Evolutionary conservation across 1,284 basidiomycete species (phyloP).

Genomic region (Cryptococcus floricola): DNA sequence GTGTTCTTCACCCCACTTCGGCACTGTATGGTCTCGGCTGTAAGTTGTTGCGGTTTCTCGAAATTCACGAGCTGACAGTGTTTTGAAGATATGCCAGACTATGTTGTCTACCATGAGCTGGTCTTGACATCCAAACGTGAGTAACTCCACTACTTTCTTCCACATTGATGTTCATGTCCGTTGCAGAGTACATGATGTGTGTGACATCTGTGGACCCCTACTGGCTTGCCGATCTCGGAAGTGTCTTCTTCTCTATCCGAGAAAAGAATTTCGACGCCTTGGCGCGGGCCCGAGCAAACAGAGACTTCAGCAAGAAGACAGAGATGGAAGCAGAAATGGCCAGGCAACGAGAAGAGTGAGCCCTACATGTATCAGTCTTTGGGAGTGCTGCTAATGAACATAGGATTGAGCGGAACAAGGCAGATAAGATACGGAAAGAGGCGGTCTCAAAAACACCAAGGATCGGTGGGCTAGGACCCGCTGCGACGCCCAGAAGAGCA

Average conservation of each 20-base stretch:
- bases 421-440: slow-evolving; percentile 62
- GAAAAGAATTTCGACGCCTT: slow-evolving; percentile 89
- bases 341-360: slow-evolving; percentile 76
- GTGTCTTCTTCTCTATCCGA: slow-evolving; percentile 90
- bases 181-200: slow-evolving; percentile 83
- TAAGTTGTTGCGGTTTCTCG: slow-evolving; percentile 50
- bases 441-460: slow-evolving; percentile 61
- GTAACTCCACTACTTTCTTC: slow-evolving; percentile 1
- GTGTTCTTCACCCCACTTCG: slow-evolving; percentile 82
- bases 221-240: slow-evolving; percentile 90
- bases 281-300: slow-evolving; percentile 65
- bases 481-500: slow-evolving; percentile 64
- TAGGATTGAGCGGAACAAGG: slow-evolving; percentile 51
- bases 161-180: slow-evolving; percentile 2
- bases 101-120: slow-evolving; percentile 94
- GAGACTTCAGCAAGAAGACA: slow-evolving; percentile 82
- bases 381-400: not conserved
- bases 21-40: slow-evolving; percentile 95
- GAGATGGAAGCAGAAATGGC: slow-evolving; percentile 85
- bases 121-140: slow-evolving; percentile 81
- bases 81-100: slow-evolving; percentile 79
- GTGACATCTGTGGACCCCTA: slow-evolving; percentile 92
- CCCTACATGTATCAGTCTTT: not conserved
- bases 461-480: slow-evolving; percentile 66
- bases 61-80: slow-evolving; percentile 4